These are phyloP conservation scores for Plenodomus lindquistii DNA, from an alignment of 2,329 filamentous ascomycete species.

Conservation along the genomic window DNA sequence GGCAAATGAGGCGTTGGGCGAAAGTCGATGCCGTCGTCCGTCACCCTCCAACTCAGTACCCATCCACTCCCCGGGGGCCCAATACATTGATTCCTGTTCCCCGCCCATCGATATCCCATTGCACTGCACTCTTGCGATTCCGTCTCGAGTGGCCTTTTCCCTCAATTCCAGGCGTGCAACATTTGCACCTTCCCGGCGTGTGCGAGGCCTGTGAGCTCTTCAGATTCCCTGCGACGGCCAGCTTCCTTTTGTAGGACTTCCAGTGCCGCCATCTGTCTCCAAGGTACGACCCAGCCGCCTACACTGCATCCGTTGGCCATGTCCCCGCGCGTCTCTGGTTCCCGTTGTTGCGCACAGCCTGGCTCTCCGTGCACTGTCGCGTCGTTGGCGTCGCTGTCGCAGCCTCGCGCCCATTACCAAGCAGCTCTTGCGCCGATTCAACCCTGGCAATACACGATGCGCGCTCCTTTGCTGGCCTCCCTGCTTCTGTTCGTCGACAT, in stretches of 20 bases:
- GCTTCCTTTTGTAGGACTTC: slow-evolving; percentile 22
- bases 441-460: slow-evolving; percentile 24
- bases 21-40: slow-evolving; percentile 12
- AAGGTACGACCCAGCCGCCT: slow-evolving; percentile 34
- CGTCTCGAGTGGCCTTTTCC: slow-evolving; percentile 14
- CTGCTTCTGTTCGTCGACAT: slow-evolving; percentile 25
- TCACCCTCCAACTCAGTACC: slow-evolving; percentile 12
- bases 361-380: slow-evolving; percentile 29
- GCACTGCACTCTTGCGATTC: slow-evolving; percentile 14
- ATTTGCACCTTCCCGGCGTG: slow-evolving; percentile 7
- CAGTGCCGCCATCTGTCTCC: slow-evolving; percentile 18
- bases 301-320: slow-evolving; percentile 25
- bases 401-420: slow-evolving; percentile 1
- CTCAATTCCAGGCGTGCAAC: slow-evolving; percentile 7
- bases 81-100: slow-evolving; percentile 20
- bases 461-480: slow-evolving; percentile 27
- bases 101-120: slow-evolving; percentile 24
- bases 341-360: slow-evolving; percentile 28
- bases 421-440: background rate
- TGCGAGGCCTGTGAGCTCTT: slow-evolving; percentile 20
- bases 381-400: slow-evolving; percentile 12
- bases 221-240: slow-evolving; percentile 23
- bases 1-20: slow-evolving; percentile 14
- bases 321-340: slow-evolving; percentile 23
- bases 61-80: slow-evolving; percentile 24